Evolutionary conservation across 495 filamentous ascomycete genomes (phyloP), one percentile per base, ranked within the genome.

Genomic region (Hypoxylon lienhwacheense): DNA sequence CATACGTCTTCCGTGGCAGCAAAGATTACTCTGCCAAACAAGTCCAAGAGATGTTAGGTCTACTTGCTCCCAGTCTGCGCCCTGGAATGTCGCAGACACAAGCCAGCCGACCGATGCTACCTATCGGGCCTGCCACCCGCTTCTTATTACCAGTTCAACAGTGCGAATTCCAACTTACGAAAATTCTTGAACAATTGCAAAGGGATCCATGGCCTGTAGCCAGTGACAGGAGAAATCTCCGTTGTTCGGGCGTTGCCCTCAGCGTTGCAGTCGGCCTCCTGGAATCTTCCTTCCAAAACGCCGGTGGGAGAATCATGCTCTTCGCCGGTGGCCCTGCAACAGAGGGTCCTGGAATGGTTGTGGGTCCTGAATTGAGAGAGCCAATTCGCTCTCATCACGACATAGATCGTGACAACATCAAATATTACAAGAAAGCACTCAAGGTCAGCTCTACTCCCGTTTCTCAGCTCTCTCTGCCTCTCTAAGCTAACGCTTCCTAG

Each of bases 301-400:
- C 91, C 31, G 95, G 95, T 57, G 92, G 85, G 17, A 85, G 92
- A 47, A 91, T 99, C 59, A 99, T 99, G 95, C 78, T 96, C 24
- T 99, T 97, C 69, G 86, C 91, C 40, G 95, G 95, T 59, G 95
- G 95, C 16, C 87, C 95, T 17, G 90, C 90, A 16, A 99, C 95
- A 1, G 95, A 97, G 72, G 95, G 95, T 0, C 95, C 93, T 10
- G 95, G 95, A 41, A 87, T 95, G 78, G 95, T 99, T 26, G 93
- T 99, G 70, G 90, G 91, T 0, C 90, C 91, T n/a, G 95, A 99
- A 71, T 73, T 99, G 56, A 87, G 91, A 69, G 95, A 99, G 68
- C 90, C 95, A 11, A 97, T 99, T 50, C 86, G 95, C 64, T 97
- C 95, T 25, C 95, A 99, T 74, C 95, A 99, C 66, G 95, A 99